Evolutionary conservation across 495 filamentous ascomycete genomes (phyloP).

Genomic region (Hypoxylon lenormandii): DNA sequence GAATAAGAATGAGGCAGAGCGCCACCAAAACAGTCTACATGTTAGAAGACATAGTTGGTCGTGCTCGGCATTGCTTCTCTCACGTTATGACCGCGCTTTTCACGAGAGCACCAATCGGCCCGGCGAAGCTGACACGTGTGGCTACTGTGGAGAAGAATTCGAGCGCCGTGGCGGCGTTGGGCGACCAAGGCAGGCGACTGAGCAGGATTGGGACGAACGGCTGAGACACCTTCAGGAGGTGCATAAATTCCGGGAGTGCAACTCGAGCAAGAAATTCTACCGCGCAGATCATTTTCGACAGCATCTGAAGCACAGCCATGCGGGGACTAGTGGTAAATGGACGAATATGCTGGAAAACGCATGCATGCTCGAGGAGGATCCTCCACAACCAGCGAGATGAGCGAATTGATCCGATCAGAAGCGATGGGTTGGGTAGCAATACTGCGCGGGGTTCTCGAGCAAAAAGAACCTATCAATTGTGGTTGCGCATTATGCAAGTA

Average conservation of each 20-base stretch:
- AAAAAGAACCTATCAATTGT: conserved; percentile 30
- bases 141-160: conserved; percentile 96
- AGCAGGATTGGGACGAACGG: conserved; percentile 82
- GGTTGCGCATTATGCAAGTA: conserved; percentile 31
- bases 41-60: conserved; percentile 97
- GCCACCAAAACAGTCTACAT: conserved; percentile 96
- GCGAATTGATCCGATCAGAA: conserved; percentile 30
- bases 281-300: conserved; percentile 97
- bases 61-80: conserved; percentile 78
- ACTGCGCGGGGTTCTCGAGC: conserved; percentile 43
- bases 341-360: conserved; percentile 97
- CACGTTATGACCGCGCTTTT: conserved; percentile 81
- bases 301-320: conserved; percentile 97
- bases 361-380: conserved; percentile 91
- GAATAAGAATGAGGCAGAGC: conserved; percentile 98
- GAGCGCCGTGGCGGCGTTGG: conserved; percentile 65
- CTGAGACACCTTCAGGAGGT: conserved; percentile 86
- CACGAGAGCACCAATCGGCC: conserved; percentile 75
- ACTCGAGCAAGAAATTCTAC: conserved; percentile 97
- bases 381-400: conserved; percentile 53
- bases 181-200: conserved; percentile 55
- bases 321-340: conserved; percentile 97
- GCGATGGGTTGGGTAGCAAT: conserved; percentile 44
- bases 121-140: conserved; percentile 80
- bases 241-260: conserved; percentile 98